phyloP scores from a whole-genome alignment of 306 rosid genomes.

The Acacia melanoxylon region DNA sequence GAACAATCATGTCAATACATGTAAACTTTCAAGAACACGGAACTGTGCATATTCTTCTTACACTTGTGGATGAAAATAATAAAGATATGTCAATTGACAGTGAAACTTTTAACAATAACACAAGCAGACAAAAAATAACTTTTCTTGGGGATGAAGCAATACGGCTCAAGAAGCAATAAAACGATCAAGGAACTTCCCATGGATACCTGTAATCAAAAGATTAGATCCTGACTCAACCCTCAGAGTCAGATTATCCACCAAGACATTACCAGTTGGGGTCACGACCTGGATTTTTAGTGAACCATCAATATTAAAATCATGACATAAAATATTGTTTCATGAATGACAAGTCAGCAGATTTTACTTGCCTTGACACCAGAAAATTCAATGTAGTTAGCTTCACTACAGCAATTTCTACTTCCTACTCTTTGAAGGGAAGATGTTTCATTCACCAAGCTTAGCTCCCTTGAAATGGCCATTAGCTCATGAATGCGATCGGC shows the following conservation, averaged over 20 bases:
- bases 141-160: not conserved
- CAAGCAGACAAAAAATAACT: not conserved
- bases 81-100: not conserved
- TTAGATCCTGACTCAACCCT: slow-evolving; percentile 90
- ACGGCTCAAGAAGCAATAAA: not conserved
- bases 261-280: slow-evolving; percentile 89
- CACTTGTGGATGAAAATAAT: not conserved
- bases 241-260: slow-evolving; percentile 89
- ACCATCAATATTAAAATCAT: slow-evolving; percentile 35
- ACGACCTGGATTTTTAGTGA: slow-evolving; percentile 68
- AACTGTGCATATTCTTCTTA: not conserved
- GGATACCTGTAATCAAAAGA: slow-evolving; percentile 92
- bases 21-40: not conserved
- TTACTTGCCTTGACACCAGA: slow-evolving; percentile 77
- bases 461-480: slow-evolving; percentile 80
- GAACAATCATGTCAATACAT: slow-evolving; percentile 11
- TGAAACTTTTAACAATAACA: not conserved
- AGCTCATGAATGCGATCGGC: slow-evolving; percentile 94
- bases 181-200: not conserved
- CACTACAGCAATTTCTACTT: slow-evolving; percentile 71
- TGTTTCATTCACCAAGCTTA: slow-evolving; percentile 56
- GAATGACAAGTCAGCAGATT: slow-evolving; percentile 18
- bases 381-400: slow-evolving; percentile 93
- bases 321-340: slow-evolving; percentile 19
- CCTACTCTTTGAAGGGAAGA: slow-evolving; percentile 57